Evolutionary conservation across 306 rosid species (phyloP).

Genomic region (Castanopsis chinensis): DNA sequence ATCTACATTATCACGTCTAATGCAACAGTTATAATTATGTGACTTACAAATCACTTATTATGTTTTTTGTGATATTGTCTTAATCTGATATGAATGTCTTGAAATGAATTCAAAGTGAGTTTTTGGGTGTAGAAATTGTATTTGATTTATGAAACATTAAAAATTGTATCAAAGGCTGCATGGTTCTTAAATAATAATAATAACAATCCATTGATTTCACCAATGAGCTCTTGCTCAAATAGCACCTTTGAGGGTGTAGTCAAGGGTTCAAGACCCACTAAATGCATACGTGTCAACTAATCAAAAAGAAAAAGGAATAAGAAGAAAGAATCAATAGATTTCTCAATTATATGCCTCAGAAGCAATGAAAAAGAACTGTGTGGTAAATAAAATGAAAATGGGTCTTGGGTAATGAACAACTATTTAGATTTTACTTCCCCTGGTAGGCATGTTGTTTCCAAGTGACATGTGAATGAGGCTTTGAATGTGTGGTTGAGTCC

Average conservation of each 20-base stretch:
- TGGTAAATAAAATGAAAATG: neutral
- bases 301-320: neutral
- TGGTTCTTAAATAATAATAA: neutral
- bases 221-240: neutral
- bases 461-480: conserved; percentile 2
- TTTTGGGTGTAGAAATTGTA: neutral
- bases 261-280: neutral
- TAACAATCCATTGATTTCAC: conserved; percentile 9
- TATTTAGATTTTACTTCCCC: neutral
- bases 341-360: neutral
- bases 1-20: neutral
- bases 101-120: neutral
- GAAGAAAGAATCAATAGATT: neutral
- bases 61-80: neutral
- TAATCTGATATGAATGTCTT: neutral
- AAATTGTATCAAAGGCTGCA: neutral
- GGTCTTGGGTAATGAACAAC: neutral
- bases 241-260: neutral
- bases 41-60: neutral
- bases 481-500: conserved; percentile 2
- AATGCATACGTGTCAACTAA: neutral
- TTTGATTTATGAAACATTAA: neutral
- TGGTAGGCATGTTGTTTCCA: conserved; percentile 12
- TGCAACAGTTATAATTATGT: neutral
- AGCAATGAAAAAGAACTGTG: neutral